These are phyloP conservation scores for Lactarius indigo DNA, from an alignment of 768 basidiomycete genomes.

Conservation along the genomic window DNA sequence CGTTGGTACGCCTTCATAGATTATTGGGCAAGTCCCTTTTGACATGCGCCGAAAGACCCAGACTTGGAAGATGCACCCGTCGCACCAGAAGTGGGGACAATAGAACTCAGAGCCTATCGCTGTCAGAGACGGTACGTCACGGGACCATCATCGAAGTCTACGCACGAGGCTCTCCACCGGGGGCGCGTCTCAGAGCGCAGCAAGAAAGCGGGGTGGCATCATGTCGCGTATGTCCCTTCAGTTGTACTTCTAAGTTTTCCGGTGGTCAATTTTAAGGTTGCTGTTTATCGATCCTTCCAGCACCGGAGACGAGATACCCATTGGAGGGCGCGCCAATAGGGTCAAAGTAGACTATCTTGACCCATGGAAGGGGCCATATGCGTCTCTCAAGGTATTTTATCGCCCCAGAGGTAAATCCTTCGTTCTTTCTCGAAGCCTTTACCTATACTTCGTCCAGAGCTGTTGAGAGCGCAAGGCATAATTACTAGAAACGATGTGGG, in stretches of 20 bases:
- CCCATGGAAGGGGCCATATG: background rate
- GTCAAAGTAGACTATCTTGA: background rate
- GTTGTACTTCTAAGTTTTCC: background rate
- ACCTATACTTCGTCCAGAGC: constrained; percentile 1
- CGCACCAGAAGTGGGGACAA: constrained; percentile 12
- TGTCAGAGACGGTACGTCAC: background rate
- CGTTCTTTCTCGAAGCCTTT: background rate
- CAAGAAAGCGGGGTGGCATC: constrained; percentile 24
- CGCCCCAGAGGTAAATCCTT: constrained; percentile 14
- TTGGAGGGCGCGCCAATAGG: background rate
- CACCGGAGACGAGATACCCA: constrained; percentile 11
- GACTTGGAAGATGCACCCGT: constrained; percentile 14
- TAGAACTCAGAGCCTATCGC: constrained; percentile 17
- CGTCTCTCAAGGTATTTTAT: constrained; percentile 12
- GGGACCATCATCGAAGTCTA: no score
- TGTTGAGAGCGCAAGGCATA: constrained; percentile 18
- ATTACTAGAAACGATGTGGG: background rate
- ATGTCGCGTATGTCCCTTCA: constrained; percentile 1
- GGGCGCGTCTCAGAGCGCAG: constrained; percentile 18
- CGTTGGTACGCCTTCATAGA: constrained; percentile 6
- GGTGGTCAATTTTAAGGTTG: no score
- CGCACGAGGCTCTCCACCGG: background rate
- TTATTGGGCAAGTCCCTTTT: background rate
- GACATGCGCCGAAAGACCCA: constrained; percentile 3
- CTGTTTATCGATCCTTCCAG: background rate